These are phyloP conservation scores for Xanthoparmelia taractica DNA, from an alignment of 495 filamentous ascomycete genomes.

Conservation along the genomic window DNA sequence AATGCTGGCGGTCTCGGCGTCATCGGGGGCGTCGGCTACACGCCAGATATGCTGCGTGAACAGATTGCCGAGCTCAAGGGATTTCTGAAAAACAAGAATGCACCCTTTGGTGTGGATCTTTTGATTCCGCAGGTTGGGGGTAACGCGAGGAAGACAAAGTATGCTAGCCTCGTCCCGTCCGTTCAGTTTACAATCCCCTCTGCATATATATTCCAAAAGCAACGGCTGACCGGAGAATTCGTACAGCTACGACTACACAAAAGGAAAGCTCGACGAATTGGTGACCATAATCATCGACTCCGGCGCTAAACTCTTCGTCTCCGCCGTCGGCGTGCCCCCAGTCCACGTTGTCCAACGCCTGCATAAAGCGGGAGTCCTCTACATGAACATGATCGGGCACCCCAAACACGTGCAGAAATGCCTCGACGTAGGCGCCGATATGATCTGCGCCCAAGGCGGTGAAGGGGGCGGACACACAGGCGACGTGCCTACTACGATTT, in stretches of 20 bases:
- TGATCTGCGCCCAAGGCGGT: slow-evolving; percentile 90
- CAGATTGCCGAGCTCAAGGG: slow-evolving; percentile 93
- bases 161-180: slow-evolving; percentile 28
- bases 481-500: slow-evolving; percentile 77
- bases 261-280: slow-evolving; percentile 91
- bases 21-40: slow-evolving; percentile 93
- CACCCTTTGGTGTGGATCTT: slow-evolving; percentile 96
- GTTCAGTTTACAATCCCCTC: background rate
- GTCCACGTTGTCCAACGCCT: slow-evolving; percentile 80
- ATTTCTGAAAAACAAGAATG: slow-evolving; percentile 84
- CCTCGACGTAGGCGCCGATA: slow-evolving; percentile 77
- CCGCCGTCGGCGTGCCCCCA: slow-evolving; percentile 90
- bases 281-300: slow-evolving; percentile 87
- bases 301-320: slow-evolving; percentile 89
- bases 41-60: slow-evolving; percentile 90
- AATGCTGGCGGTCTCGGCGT: slow-evolving; percentile 96
- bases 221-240: slow-evolving; percentile 9
- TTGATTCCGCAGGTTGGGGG: slow-evolving; percentile 92
- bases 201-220: background rate
- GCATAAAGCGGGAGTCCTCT: slow-evolving; percentile 78
- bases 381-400: slow-evolving; percentile 99
- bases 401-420: slow-evolving; percentile 97
- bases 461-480: slow-evolving; percentile 91
- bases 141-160: slow-evolving; percentile 91
- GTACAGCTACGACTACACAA: slow-evolving; percentile 95